Percentiles rank a stretch among this genome's conserved stretches.
These are phyloP conservation scores for Aspergillus vadensis DNA, from an alignment of 2,329 filamentous ascomycete genomes.

Conservation along the genomic window DNA sequence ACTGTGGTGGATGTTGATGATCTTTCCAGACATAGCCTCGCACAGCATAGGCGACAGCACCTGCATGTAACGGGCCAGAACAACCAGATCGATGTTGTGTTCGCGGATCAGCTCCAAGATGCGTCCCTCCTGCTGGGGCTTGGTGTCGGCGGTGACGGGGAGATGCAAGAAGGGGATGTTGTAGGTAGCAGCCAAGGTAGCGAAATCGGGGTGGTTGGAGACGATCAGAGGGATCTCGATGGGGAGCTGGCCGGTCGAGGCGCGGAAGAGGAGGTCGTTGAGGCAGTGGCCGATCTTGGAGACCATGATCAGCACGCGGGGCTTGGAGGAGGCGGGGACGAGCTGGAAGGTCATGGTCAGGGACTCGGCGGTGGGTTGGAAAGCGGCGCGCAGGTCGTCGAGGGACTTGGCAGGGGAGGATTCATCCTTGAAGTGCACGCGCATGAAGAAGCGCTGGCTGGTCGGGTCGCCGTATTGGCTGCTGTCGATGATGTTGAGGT, in stretches of 20 bases:
- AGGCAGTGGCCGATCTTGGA: constrained; percentile 86
- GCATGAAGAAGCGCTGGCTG: constrained; percentile 81
- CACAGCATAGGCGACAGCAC: constrained; percentile 75
- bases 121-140: constrained; percentile 69
- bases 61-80: constrained; percentile 86
- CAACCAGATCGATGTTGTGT: constrained; percentile 74
- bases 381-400: constrained; percentile 56
- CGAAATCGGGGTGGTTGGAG: constrained; percentile 78
- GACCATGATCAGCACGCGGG: constrained; percentile 81
- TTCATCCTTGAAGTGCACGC: constrained; percentile 73
- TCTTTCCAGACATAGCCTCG: constrained; percentile 76
- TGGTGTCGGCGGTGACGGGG: constrained; percentile 77
- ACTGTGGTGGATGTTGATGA: constrained; percentile 90
- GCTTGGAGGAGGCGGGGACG: constrained; percentile 67
- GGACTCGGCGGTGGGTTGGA: constrained; percentile 62
- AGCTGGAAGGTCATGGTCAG: constrained; percentile 73
- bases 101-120: constrained; percentile 70
- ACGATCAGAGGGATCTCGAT: constrained; percentile 78
- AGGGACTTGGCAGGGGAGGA: constrained; percentile 38
- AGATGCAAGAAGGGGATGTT: constrained; percentile 79
- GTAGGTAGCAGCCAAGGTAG: constrained; percentile 68
- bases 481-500: constrained; percentile 79
- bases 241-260: constrained; percentile 70
- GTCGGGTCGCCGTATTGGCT: constrained; percentile 80
- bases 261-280: constrained; percentile 79